Evolutionary conservation across 75 land plant genomes (phyloP).

Genomic region (Sequoia sempervirens): DNA sequence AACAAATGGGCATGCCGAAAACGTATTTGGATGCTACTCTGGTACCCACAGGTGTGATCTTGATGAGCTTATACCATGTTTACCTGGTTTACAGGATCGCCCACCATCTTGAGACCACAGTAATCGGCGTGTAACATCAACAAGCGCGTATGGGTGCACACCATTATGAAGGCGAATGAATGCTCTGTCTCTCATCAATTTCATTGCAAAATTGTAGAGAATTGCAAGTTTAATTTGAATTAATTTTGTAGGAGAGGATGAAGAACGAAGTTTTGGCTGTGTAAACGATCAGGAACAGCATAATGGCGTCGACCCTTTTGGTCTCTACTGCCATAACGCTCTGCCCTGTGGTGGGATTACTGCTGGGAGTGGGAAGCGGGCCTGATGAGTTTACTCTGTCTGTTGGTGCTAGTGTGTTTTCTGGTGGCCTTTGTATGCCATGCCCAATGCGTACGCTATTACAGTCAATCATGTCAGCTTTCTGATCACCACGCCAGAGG

Average conservation of each 20-base stretch:
- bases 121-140: conserved; percentile 25
- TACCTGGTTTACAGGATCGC: background rate
- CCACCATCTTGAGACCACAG: conserved; percentile 13
- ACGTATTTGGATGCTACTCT: conserved; percentile 17
- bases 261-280: conserved; percentile 39
- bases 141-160: conserved; percentile 21
- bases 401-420: conserved; percentile 22
- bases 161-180: background rate
- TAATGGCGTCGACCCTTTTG: conserved; percentile 42
- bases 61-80: conserved; percentile 9
- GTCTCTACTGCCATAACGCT: conserved; percentile 33
- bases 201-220: background rate
- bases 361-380: conserved; percentile 11
- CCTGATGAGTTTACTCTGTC: background rate
- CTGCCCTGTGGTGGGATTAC: conserved; percentile 17
- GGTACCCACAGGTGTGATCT: conserved; percentile 17
- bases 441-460: conserved; percentile 30
- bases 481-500: conserved; percentile 16
- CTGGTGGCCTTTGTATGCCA: conserved; percentile 27
- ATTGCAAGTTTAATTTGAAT: background rate
- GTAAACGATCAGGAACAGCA: conserved; percentile 36
- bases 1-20: background rate
- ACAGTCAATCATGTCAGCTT: conserved; percentile 33
- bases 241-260: conserved; percentile 21
- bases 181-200: too few species aligned